Percentiles rank a stretch among this genome's conserved stretches.
Conservation (phyloP, 148 eudicot species). For the Camellia lanceoleosa region DNA sequence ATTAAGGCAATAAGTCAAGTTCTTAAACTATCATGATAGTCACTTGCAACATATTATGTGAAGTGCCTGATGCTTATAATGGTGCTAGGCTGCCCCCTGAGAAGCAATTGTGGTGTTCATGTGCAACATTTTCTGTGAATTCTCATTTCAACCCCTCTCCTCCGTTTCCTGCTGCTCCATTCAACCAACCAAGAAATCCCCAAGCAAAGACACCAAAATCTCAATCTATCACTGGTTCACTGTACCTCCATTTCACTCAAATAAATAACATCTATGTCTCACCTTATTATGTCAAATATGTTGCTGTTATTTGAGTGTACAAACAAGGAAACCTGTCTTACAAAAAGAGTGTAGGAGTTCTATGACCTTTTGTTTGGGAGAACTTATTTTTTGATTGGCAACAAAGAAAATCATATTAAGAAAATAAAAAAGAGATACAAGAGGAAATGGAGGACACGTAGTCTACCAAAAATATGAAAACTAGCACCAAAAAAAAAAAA, state of each 20-base stretch:
- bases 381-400: too few species aligned
- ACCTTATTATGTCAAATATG: neutral
- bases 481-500: too few species aligned
- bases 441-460: too few species aligned
- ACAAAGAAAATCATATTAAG: too few species aligned
- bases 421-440: too few species aligned
- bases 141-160: neutral
- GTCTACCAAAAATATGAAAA: too few species aligned
- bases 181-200: neutral
- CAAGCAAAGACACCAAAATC: neutral
- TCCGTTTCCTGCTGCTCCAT: neutral
- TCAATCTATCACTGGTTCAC: constrained; percentile 6
- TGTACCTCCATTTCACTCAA: neutral
- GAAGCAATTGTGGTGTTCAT: neutral
- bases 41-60: neutral
- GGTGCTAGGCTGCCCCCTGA: neutral
- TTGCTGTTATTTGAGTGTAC: neutral
- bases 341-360: neutral
- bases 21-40: neutral
- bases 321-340: neutral
- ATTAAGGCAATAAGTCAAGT: neutral
- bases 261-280: neutral
- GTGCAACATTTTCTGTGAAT: neutral
- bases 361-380: neutral
- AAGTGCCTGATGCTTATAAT: neutral